Evolutionary conservation across 495 filamentous ascomycete species (phyloP), one percentile per base, ranked within the genome.

Genomic region (Talaromyces stipitatus): DNA sequence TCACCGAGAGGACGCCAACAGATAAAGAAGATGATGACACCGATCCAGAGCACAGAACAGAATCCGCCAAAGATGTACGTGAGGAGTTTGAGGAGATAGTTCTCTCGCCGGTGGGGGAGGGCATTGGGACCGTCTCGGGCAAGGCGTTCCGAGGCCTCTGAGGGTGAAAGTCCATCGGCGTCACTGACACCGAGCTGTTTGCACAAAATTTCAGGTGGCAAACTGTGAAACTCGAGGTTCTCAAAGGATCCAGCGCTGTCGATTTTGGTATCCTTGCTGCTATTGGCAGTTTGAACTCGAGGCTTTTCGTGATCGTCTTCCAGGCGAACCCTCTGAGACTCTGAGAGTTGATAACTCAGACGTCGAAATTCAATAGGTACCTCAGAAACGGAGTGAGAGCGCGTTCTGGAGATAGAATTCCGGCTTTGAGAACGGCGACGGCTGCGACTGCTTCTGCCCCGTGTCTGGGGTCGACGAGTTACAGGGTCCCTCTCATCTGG

Each of bases 21-120:
- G 41, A 89, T 64, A 61, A 87, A 86, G 50, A 88, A 82, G 4
- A 90, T 74, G 24, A 88, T 77, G 23, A 76, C 70, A 12, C 83
- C 85, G 28, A 82, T 64, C 4, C 87, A 71, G 5, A 89, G 77
- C 26, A 89, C 75, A 2, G 81, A 75, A 2, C 86, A 84, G 60
- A 89, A 89, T 20, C 86, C 87, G 43, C 78, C 80, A 65, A 87
- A 88, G 61, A 87, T 78, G 61, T 89, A 89, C 14, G 76, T 76
- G 6, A 87, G 67, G 7, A 78, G 76, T 53, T 79, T 78, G 48
- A 69, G 66, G 58, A 82, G 55, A 29, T 70, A 73, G 18, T 71
- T 77, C 1, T 82, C 81, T 2, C 79, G 75, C 10, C 83, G 81
- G 0, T 78, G 77, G 11, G 82, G 78, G 9, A 78, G 80, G 4